phyloP scores from a whole-genome alignment of 768 basidiomycete genomes.

The Collybiopsis confluens region DNA sequence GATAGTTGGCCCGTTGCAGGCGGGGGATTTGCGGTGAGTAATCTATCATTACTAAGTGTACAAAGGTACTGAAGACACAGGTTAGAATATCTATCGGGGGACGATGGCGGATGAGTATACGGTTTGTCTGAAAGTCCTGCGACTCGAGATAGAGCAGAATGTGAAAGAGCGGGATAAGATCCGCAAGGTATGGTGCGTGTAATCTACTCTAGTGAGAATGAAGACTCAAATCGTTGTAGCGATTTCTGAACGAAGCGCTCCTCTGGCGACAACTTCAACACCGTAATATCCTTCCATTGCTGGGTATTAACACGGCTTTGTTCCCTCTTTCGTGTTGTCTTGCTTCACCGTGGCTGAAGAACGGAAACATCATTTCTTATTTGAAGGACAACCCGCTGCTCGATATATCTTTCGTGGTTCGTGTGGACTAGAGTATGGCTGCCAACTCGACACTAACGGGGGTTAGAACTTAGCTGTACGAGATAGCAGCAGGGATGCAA shows the following conservation, averaged over 20 bases:
- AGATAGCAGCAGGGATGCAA: slow-evolving; percentile 18
- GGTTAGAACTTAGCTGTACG: neutral
- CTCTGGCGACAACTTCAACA: neutral
- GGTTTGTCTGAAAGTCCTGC: neutral
- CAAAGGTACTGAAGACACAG: neutral
- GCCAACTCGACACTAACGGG: neutral
- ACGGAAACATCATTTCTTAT: neutral
- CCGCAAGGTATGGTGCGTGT: neutral
- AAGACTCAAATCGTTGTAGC: neutral
- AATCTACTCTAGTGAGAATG: neutral
- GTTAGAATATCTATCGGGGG: slow-evolving; percentile 9
- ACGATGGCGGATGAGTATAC: neutral
- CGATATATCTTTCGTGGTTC: neutral
- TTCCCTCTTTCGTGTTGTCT: neutral
- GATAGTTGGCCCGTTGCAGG: slow-evolving; percentile 12
- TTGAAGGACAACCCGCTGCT: neutral
- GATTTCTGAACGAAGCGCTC: neutral
- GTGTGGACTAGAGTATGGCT: neutral
- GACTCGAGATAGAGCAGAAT: neutral
- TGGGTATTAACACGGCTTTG: neutral
- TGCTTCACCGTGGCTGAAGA: neutral
- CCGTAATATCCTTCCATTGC: neutral
- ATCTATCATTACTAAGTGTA: neutral
- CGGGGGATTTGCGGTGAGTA: slow-evolving; percentile 26
- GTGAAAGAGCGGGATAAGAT: too few relatives aligned